A percentile compares a stretch with the other conserved stretches of the same genome.
These are phyloP conservation scores for Fusarium sterilihyphosum DNA, from an alignment of 2,329 filamentous ascomycete genomes.

Conservation along the genomic window DNA sequence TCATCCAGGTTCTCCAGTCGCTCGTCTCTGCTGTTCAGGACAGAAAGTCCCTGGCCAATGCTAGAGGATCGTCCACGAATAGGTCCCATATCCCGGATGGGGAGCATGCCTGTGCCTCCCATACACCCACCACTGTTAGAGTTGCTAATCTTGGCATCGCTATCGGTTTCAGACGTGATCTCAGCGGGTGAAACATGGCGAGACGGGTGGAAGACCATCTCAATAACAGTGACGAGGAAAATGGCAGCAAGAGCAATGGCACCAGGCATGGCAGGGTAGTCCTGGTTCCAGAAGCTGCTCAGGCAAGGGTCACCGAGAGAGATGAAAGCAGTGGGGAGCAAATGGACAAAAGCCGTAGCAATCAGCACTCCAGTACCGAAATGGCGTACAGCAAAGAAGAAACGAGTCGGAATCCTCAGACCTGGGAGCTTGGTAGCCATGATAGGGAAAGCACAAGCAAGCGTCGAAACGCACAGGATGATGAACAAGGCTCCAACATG, in stretches of 20 bases:
- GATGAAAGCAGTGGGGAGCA: conserved; percentile 72
- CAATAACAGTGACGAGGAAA: conserved; percentile 81
- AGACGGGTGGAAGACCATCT: conserved; percentile 71
- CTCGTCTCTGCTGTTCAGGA: conserved; percentile 40
- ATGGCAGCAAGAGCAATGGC: conserved; percentile 83
- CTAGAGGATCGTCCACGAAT: conserved; percentile 48
- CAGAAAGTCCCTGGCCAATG: conserved; percentile 48
- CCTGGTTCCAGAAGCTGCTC: conserved; percentile 77
- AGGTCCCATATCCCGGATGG: conserved; percentile 48
- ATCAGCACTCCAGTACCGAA: conserved; percentile 81
- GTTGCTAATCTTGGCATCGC: background rate
- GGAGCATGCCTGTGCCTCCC: conserved; percentile 42
- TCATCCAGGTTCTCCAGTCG: conserved; percentile 24
- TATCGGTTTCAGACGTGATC: background rate
- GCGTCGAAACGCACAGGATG: conserved; percentile 58
- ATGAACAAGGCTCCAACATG: conserved; percentile 67
- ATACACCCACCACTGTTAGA: conserved; percentile 37
- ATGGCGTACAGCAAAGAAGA: conserved; percentile 70
- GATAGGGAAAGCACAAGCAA: conserved; percentile 64
- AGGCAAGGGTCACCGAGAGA: conserved; percentile 74
- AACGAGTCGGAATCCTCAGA: conserved; percentile 62
- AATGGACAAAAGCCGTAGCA: conserved; percentile 83
- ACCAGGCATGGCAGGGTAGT: conserved; percentile 82
- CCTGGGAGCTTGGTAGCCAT: conserved; percentile 62
- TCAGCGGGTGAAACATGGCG: conserved; percentile 44